Conservation (phyloP, 1,284 basidiomycete genomes). For the Puccinia hordei region DNA sequence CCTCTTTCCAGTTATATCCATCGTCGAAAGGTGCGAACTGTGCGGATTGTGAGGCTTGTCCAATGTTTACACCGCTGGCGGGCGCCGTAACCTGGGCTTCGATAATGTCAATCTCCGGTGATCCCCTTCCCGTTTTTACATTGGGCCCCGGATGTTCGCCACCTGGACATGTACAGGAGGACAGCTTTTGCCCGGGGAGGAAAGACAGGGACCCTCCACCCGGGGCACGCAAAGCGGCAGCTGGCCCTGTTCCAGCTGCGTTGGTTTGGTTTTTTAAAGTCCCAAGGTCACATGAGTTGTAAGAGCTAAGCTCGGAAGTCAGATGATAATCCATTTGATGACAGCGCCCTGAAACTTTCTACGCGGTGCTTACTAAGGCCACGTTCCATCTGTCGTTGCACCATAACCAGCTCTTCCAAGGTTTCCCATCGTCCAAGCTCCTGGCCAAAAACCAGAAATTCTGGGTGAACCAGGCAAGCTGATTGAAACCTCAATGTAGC, state of each 20-base stretch:
- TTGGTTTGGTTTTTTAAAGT: constrained; percentile 65
- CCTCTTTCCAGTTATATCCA: constrained; percentile 34
- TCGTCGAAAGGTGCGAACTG: constrained; percentile 66
- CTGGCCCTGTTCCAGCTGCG: constrained; percentile 55
- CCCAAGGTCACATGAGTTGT: constrained; percentile 64
- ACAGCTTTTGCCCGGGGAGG: constrained; percentile 64
- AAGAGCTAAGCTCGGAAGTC: constrained; percentile 55
- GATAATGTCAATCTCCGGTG: constrained; percentile 71
- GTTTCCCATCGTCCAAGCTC: constrained; percentile 64
- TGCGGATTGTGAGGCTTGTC: constrained; percentile 74
- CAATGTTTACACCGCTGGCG: constrained; percentile 57
- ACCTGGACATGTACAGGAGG: constrained; percentile 63
- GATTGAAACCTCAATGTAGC: constrained; percentile 66
- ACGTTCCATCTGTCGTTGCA: constrained; percentile 61
- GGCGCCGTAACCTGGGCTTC: constrained; percentile 65
- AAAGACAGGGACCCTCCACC: constrained; percentile 53
- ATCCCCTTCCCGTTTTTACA: constrained; percentile 64
- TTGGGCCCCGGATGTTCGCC: constrained; percentile 70
- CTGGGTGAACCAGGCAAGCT: constrained; percentile 74
- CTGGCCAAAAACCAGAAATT: constrained; percentile 70
- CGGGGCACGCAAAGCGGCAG: constrained; percentile 18
- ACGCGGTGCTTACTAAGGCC: constrained; percentile 63
- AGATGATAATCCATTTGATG: too few relatives aligned
- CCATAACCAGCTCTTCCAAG: too few relatives aligned
- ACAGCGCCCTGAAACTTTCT: too few relatives aligned